These are phyloP conservation scores for Alternaria sp. DNA, from an alignment of 2,329 filamentous ascomycete genomes.

Conservation along the genomic window DNA sequence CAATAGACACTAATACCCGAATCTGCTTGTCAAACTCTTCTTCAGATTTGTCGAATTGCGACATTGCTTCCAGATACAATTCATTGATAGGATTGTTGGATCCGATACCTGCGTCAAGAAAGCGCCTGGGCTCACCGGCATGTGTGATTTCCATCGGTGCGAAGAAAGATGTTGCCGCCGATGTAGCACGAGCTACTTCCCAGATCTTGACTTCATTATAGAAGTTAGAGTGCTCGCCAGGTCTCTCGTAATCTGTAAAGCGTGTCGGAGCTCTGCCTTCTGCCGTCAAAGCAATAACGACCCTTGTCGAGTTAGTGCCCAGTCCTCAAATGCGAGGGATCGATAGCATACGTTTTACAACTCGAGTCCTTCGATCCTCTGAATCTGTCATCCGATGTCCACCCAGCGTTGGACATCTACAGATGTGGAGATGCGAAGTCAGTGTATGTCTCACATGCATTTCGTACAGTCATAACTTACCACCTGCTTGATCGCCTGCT, in stretches of 20 bases:
- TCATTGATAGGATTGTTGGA: background rate
- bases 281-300: constrained; percentile 13
- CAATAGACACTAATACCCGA: background rate
- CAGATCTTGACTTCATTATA: constrained; percentile 30
- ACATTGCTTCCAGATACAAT: background rate
- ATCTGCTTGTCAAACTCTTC: background rate
- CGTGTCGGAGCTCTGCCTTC: constrained; percentile 8
- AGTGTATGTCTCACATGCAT: too few relatives aligned
- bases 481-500: constrained; percentile 18
- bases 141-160: background rate
- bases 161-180: background rate
- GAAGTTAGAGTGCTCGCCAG: constrained; percentile 15
- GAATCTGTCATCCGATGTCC: constrained; percentile 9
- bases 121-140: constrained; percentile 23
- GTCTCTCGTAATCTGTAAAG: constrained; percentile 13
- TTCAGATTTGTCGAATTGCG: background rate
- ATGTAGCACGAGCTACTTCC: background rate
- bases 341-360: constrained; percentile 13
- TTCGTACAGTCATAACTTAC: background rate
- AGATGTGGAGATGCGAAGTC: too few relatives aligned
- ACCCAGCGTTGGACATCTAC: constrained; percentile 2
- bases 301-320: constrained; percentile 4
- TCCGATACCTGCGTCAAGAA: constrained; percentile 51
- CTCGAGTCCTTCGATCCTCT: constrained; percentile 9
- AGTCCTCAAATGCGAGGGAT: too few relatives aligned